Evolutionary conservation across 305 asterid genomes (phyloP), one percentile per base, ranked within the genome.

Genomic region (Rubia peregrina): DNA sequence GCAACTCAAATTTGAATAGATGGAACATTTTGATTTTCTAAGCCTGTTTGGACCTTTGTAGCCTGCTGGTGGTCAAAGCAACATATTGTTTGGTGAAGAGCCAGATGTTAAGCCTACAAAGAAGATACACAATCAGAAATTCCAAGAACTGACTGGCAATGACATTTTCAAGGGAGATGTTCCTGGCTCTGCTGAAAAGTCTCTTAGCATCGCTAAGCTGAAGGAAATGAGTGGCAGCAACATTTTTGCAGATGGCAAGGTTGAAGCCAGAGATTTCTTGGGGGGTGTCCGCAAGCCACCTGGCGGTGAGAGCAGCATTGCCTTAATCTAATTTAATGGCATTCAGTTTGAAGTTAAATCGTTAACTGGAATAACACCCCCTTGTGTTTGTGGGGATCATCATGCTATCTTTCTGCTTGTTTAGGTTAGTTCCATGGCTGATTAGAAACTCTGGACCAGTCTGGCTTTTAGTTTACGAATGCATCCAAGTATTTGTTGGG

Each of bases 51-150:
- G 2, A 48, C 22, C 22, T 69, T 63, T 79, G 69, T 83, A 92
- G 98, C 98, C 97, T 65, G 95, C 97, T 24, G 98, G 97, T 71
- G 98, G 96, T 63, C 98, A 90, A 63, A 92, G 98, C 71, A 92
- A 84, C 75, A 92, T 92, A 56, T 48, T 85, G 61, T 92, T 88
- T 68, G 98, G 96, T 10, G 98, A 90, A 13, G 94, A 87, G 56
- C 90, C 96, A 0, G 87, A 72, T 68, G 86, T 84, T 55, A 87
- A 78, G 76, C 90, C n/a, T 56, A 57, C 88, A 0, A 90, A 85
- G 81, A 89, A 89, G 72, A 85, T 90, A 61, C 97, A 90, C 65
- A 62, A 87, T 85, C 97, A 89, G 83, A 90, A 90, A 75, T 87
- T 87, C 74, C 89, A 90, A 0, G 95, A 90, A 87, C 80, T 87